phyloP scores from a whole-genome alignment of 192 early-diverging fungal species.

The Paraglomus brasilianum region DNA sequence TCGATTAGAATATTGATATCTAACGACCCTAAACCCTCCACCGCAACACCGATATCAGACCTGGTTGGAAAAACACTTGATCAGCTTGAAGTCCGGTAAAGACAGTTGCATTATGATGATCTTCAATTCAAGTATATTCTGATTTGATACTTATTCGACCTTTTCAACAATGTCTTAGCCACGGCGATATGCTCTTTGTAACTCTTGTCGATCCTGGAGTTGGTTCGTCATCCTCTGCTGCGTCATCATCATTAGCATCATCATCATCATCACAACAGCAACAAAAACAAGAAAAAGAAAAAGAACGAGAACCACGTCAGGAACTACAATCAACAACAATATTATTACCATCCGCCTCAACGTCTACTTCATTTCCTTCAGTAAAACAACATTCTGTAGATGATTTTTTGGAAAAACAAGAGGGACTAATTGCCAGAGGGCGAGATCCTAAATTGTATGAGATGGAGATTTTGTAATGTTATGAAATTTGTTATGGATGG shows the following conservation, averaged over 20 bases:
- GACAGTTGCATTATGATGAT: neutral
- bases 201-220: slow-evolving; percentile 39
- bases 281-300: slow-evolving; percentile 6
- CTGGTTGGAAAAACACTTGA: slow-evolving; percentile 37
- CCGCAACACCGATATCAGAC: slow-evolving; percentile 33
- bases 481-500: slow-evolving; percentile 31
- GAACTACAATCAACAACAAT: slow-evolving; percentile 24
- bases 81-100: slow-evolving; percentile 43
- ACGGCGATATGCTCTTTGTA: slow-evolving; percentile 56
- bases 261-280: neutral
- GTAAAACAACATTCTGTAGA: slow-evolving; percentile 78
- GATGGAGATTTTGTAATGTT: slow-evolving; percentile 26
- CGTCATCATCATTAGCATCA: too few species aligned
- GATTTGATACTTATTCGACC: neutral
- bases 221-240: neutral
- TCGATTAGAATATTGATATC: slow-evolving; percentile 42
- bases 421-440: slow-evolving; percentile 78
- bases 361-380: neutral
- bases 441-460: slow-evolving; percentile 77
- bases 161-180: slow-evolving; percentile 34
- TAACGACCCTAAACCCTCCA: slow-evolving; percentile 34
- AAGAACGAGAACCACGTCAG: neutral
- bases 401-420: slow-evolving; percentile 72
- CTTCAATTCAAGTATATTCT: neutral
- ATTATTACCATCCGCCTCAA: slow-evolving; percentile 33